Conservation (phyloP, 225 moss, liverwort and hornwort genomes). For the Rhytidiadelphus loreus region DNA sequence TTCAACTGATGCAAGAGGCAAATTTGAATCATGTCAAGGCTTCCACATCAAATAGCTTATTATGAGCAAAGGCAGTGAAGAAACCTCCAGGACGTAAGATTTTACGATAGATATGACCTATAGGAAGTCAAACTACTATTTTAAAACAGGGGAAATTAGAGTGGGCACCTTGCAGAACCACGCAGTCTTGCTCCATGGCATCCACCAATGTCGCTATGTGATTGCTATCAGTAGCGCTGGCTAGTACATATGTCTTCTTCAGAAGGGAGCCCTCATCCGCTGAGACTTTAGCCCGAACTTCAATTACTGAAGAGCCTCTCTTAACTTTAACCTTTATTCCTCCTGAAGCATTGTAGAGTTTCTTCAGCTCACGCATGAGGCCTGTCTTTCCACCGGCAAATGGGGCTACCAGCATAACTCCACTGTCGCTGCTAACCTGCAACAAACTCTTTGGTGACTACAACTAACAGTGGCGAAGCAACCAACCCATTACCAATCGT, state of each 20-base stretch:
- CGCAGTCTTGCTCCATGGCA: slow-evolving; percentile 52
- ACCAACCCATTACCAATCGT: background rate
- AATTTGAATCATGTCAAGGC: background rate
- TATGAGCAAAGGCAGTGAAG: background rate
- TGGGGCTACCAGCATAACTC: slow-evolving; percentile 47
- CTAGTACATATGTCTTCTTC: slow-evolving; percentile 40
- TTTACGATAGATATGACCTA: background rate
- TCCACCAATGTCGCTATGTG: slow-evolving; percentile 47
- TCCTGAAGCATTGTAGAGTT: slow-evolving; percentile 29
- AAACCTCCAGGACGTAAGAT: background rate
- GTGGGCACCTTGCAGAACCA: slow-evolving; percentile 34
- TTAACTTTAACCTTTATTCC: slow-evolving; percentile 42
- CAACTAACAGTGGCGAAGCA: background rate
- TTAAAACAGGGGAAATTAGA: background rate
- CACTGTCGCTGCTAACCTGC: slow-evolving; percentile 52
- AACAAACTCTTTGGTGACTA: background rate
- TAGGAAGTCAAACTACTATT: background rate
- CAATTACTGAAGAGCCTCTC: slow-evolving; percentile 29
- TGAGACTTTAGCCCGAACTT: slow-evolving; percentile 36
- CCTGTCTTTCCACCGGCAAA: slow-evolving; percentile 49
- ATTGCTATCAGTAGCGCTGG: slow-evolving; percentile 19
- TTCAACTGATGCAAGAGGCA: background rate
- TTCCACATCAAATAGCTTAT: background rate
- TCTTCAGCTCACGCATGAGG: slow-evolving; percentile 44
- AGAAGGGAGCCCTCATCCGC: slow-evolving; percentile 38